Percentiles rank a stretch among this genome's conserved stretches.
Evolutionary conservation across 1,139 yeast genomes (phyloP).

Genomic region (Diutina scorzettiae): DNA sequence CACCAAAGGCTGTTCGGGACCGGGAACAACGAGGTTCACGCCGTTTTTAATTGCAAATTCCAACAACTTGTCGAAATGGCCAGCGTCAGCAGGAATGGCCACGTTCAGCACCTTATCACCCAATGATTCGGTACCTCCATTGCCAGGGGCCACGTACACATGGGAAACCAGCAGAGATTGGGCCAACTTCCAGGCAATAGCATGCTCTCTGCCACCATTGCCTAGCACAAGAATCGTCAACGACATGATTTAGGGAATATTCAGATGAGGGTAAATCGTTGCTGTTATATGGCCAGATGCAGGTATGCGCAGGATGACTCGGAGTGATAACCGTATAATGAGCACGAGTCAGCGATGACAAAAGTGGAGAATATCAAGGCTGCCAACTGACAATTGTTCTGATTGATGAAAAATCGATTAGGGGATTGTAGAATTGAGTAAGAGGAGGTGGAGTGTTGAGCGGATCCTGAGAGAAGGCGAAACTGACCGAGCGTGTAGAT

Average conservation of each 20-base stretch:
- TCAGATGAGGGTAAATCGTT: neutral
- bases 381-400: no score
- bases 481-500: no score
- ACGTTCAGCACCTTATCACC: slow-evolving; percentile 51
- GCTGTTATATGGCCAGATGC: neutral
- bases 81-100: slow-evolving; percentile 46
- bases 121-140: slow-evolving; percentile 65
- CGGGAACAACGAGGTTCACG: slow-evolving; percentile 78
- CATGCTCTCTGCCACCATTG: slow-evolving; percentile 99
- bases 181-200: slow-evolving; percentile 82
- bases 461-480: no score
- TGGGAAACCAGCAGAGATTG: slow-evolving; percentile 63
- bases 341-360: neutral
- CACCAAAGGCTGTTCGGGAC: slow-evolving; percentile 98
- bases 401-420: no score
- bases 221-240: slow-evolving; percentile 79
- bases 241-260: slow-evolving; percentile 9
- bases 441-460: no score
- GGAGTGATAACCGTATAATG: neutral
- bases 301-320: neutral
- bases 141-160: slow-evolving; percentile 92
- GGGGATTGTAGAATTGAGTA: no score
- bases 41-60: slow-evolving; percentile 59
- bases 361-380: no score
- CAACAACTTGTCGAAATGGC: slow-evolving; percentile 37